Percentiles rank a stretch among this genome's conserved stretches.
phyloP scores from a whole-genome alignment of 169 alveolate species.

The Condylostoma magnum region DNA sequence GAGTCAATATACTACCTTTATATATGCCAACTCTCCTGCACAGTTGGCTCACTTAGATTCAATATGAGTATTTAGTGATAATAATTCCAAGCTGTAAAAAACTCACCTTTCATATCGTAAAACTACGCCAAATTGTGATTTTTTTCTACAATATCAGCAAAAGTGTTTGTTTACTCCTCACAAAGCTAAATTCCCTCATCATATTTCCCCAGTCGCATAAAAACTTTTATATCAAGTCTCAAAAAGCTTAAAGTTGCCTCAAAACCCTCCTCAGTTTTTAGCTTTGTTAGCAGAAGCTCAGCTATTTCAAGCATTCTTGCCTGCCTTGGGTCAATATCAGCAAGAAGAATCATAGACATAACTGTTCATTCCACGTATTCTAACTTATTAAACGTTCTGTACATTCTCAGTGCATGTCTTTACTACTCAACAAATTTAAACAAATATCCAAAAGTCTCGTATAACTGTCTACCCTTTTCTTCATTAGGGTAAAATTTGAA shows the following conservation, averaged over 20 bases:
- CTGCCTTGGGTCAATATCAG: conserved; percentile 6
- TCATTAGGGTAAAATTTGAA: conserved; percentile 14
- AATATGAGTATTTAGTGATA: conserved; percentile 14
- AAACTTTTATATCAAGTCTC: background rate
- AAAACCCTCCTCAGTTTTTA: conserved; percentile 1
- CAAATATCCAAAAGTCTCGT: background rate
- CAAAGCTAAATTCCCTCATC: conserved; percentile 2
- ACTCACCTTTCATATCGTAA: conserved; percentile 1
- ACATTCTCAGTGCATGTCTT: background rate
- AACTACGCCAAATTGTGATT: background rate
- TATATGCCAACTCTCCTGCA: conserved; percentile 8
- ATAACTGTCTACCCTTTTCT: conserved; percentile 7
- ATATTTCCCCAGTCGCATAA: background rate
- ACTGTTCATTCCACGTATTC: conserved; percentile 26
- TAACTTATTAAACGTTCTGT: background rate
- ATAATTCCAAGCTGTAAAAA: background rate
- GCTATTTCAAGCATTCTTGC: conserved; percentile 23
- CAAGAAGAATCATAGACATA: conserved; percentile 19
- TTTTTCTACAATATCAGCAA: conserved; percentile 4
- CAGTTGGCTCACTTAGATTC: background rate
- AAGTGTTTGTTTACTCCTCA: background rate
- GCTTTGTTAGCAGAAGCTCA: conserved; percentile 15
- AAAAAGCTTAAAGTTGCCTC: conserved; percentile 3
- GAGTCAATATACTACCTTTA: conserved; percentile 7
- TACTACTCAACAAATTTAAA: conserved; percentile 24